Evolutionary conservation across 805 yeast genomes (phyloP).

Genomic region (Saccharomycopsis fermentans): DNA sequence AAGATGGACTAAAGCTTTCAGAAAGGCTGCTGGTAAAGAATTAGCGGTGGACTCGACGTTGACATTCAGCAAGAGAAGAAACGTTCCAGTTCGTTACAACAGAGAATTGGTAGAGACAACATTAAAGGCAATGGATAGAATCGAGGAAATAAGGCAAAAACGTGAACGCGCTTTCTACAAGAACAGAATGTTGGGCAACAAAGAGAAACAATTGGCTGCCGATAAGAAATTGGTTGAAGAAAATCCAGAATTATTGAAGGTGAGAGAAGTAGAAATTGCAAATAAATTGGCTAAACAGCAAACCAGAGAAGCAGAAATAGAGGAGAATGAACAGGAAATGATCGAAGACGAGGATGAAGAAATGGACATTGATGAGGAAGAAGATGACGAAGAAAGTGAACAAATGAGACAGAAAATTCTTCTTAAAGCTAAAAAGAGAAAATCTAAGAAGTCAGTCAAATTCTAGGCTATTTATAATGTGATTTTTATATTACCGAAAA

Average conservation of each 20-base stretch:
- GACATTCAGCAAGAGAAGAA: conserved; percentile 94
- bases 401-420: conserved; percentile 35
- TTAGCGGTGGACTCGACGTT: conserved; percentile 94
- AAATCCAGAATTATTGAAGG: conserved; percentile 80
- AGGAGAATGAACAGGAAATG: conserved; percentile 34
- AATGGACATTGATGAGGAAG: conserved; percentile 40
- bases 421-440: conserved; percentile 24
- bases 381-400: conserved; percentile 51
- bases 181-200: conserved; percentile 98
- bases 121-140: conserved; percentile 87
- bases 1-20: conserved; percentile 97
- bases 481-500: too few species aligned
- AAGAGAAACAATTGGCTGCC: conserved; percentile 70
- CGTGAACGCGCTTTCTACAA: conserved; percentile 98
- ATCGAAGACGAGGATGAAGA: conserved; percentile 39
- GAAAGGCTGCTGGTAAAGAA: conserved; percentile 98
- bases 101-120: conserved; percentile 93
- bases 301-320: conserved; percentile 42
- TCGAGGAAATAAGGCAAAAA: conserved; percentile 90
- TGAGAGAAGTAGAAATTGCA: conserved; percentile 88
- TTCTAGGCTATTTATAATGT: neutral
- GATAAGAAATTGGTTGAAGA: conserved; percentile 84
- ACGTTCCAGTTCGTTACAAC: conserved; percentile 95
- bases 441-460: conserved; percentile 16
- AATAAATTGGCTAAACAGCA: conserved; percentile 63